Evolutionary conservation across 805 yeast genomes (phyloP).

Genomic region (Saccharomyces eubayanus): DNA sequence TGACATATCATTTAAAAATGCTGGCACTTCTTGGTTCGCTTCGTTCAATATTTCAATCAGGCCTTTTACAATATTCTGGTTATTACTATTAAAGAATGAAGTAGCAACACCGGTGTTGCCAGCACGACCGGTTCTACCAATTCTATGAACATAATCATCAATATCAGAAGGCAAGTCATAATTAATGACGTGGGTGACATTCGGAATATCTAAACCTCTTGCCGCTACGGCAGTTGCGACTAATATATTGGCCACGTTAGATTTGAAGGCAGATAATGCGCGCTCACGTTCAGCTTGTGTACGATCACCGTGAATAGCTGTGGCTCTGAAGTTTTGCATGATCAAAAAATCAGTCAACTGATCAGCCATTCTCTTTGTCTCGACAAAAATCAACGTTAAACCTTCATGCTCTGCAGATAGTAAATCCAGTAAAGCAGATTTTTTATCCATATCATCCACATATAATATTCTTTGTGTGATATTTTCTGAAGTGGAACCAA

Average conservation of each 20-base stretch:
- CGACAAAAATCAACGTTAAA: slow-evolving; percentile 87
- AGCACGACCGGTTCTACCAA: slow-evolving; percentile 99
- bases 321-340: slow-evolving; percentile 84
- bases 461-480: slow-evolving; percentile 86
- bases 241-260: slow-evolving; percentile 82
- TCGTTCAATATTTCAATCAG: slow-evolving; percentile 77
- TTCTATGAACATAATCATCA: slow-evolving; percentile 97
- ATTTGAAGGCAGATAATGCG: slow-evolving; percentile 85
- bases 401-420: slow-evolving; percentile 72
- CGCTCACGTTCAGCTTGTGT: slow-evolving; percentile 94
- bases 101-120: slow-evolving; percentile 97
- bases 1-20: slow-evolving; percentile 66
- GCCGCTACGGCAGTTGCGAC: slow-evolving; percentile 99
- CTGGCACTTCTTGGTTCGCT: slow-evolving; percentile 95
- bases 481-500: slow-evolving; percentile 96
- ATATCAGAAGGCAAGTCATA: slow-evolving; percentile 93
- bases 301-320: slow-evolving; percentile 98
- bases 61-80: slow-evolving; percentile 79
- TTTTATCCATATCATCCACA: slow-evolving; percentile 89
- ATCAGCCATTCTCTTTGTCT: slow-evolving; percentile 98
- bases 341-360: slow-evolving; percentile 82
- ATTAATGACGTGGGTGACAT: slow-evolving; percentile 93
- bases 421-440: slow-evolving; percentile 77
- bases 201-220: slow-evolving; percentile 98
- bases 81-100: slow-evolving; percentile 92